phyloP scores from a whole-genome alignment of 164 flowering plant species.

The Nymphaea thermarum region DNA sequence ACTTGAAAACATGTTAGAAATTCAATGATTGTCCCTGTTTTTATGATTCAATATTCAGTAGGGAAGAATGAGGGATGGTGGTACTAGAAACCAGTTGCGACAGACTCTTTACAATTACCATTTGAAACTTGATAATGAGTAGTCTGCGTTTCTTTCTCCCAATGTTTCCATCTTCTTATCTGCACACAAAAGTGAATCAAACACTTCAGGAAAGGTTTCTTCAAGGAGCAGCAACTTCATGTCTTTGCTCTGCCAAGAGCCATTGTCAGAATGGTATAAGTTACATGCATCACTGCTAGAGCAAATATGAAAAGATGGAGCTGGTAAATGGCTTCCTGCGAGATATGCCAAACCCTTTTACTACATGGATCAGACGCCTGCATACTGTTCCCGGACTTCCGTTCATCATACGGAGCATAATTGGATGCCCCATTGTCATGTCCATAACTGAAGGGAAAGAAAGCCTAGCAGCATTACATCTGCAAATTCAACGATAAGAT shows the following conservation, averaged over 20 bases:
- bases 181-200: not conserved
- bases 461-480: slow-evolving; percentile 52
- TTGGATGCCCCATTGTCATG: not conserved
- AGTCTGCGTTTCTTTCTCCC: not conserved
- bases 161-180: not conserved
- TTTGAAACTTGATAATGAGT: not conserved
- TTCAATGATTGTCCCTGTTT: not conserved
- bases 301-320: slow-evolving; percentile 45
- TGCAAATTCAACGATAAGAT: slow-evolving; percentile 10
- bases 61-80: too few species aligned
- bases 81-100: too few species aligned
- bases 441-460: slow-evolving; percentile 23
- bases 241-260: slow-evolving; percentile 44
- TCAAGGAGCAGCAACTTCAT: not conserved
- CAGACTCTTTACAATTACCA: too few species aligned
- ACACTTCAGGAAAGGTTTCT: not conserved
- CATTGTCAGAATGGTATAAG: slow-evolving; percentile 32
- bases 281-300: slow-evolving; percentile 35
- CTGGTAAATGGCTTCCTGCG: slow-evolving; percentile 24
- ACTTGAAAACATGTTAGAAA: not conserved
- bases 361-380: slow-evolving; percentile 11
- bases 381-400: not conserved
- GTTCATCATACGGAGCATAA: not conserved
- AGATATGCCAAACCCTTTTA: slow-evolving; percentile 16
- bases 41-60: not conserved